Evolutionary conservation across 1,284 basidiomycete genomes (phyloP), one percentile per base, ranked within the genome.

Genomic region (Leccinum subspadiceum): DNA sequence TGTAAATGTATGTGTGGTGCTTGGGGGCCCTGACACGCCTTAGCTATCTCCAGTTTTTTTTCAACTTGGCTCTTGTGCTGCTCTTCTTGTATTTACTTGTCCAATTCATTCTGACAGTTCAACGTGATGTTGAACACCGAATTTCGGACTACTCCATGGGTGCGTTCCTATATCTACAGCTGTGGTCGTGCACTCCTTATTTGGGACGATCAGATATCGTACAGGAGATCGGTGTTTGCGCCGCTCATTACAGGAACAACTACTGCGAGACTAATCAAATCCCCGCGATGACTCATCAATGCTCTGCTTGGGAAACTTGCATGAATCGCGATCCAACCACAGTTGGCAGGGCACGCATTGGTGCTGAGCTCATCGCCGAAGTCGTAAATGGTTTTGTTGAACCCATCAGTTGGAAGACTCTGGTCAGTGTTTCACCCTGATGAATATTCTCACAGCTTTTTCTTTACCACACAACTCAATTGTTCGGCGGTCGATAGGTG

Each of bases 361-460:
- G 92, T 51, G 95, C 96, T 57, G 94, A 98, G 78, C 89, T 96
- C 53, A 90, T 98, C 73, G 96, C 94, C 53, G 96, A 97, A 68
- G 92, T 98, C 41, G 87, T 98, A 67, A 97, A 98, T 74, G 88
- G 93, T 7, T 99, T 99, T 73, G 92, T 98, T 31, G 96, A 98
- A 72, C 90, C 92, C 49, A 96, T 98, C 72, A 95, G 90, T 74
- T 98, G 94, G 93, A 97, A 96, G 78, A 96, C 94, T 15, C 81
- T 98, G 78, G 93, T 92, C 64, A 75, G 87, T 77, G 62, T 44
- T 56, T 60, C 60, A 51, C 58, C 48, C 29, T 48, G 48, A 60
- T 55, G 54, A 49, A 57, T n/a, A 5, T 57, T 62, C 59, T 54
- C 61, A 63, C 58, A 56, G 58, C 57, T 50, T 48, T 48, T 59